Base-by-base conservation (phyloP, 257 asterid genomes). In the Gentiana straminea region DNA sequence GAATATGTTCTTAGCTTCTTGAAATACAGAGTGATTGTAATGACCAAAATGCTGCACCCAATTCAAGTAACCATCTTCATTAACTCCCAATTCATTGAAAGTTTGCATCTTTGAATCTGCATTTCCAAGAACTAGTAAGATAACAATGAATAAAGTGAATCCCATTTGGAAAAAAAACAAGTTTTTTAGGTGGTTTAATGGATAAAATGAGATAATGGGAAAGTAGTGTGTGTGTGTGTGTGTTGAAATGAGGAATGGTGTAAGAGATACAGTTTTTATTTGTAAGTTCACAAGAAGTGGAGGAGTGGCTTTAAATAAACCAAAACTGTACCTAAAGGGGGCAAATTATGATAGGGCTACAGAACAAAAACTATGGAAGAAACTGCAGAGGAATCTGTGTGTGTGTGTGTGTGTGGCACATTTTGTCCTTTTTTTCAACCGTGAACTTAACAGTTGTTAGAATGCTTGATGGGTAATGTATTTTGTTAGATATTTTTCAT, bases 31-130 rank as follows among this genome's bases (percentile, higher is more conserved):
- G 47, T 72, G 93, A 71, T 81, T 84, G 48, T 75, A 76, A 51
- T 75, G 60, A 36, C 79, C 68, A 75, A 81, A 79, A 4, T 49
- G 44, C n/a, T 60, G 73, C 41, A 89, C 69, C 97, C 97, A 89
- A 36, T 73, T 69, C 41, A 73, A 33, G 78, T 84, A 86, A 50
- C 64, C 76, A 39, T 72, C 35, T 45, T 81, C 75, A 3, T 46
- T 51, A 8, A 34, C 59, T 48, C 35, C 63, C 62, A 74, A 64
- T 60, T 51, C 45, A 24, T 70, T 82, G 32, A 49, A 58, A 7
- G 55, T 69, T 33, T 39, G 57, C 50, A 73, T 62, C 46, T 51
- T 47, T 47, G 73, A 54, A 68, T 77, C 67, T 35, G 73, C 72
- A 76, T 52, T 47, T 43, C 71, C 78, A 53, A 39, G 45, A 4